Evolutionary conservation across 768 basidiomycete genomes (phyloP), one percentile per base, ranked within the genome.

Genomic region (Suillus occidentalis): DNA sequence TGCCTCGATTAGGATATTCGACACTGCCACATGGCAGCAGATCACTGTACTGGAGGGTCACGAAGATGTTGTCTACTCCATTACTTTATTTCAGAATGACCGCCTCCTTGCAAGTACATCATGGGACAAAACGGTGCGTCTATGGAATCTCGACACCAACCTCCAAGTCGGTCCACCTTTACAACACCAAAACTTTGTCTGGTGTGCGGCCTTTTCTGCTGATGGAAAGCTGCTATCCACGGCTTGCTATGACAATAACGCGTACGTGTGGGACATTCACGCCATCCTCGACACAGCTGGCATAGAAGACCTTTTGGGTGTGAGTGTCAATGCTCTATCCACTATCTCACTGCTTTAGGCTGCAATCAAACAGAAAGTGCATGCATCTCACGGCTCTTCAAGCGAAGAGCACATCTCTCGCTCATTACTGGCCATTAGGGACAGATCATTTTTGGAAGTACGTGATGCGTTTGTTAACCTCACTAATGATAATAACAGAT

Each of bases 101-200:
- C 49, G 25, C 25, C 49, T 50, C 12, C 49, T 50, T 25, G 49
- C 25, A 3, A 50, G 49, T 50, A 7, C 49, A 50, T 50, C 49
- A 8, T 7, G 13, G 39, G 39, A 68, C 22, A 0, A 22, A 13
- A 67, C 55, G 6, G 37, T 53, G 1, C 40, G 56, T n/a, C 52
- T 68, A 2, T 68, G 67, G 67, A 42, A 67, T 34, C 31, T 62
- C 4, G 22, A 25, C 36, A 65, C 31, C 0, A 39, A 31, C 42
- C 5, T 39, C 10, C 31, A 36, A 22, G 49, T 67, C 20, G 28
- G 40, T n/a, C 10, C 39, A n/a, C 45, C 50, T 4, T 31, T 67
- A 16, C 16, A 52, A 13, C 28, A 53, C 9, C 4, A 20, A 31
- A 2, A 18, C 0, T 0, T 5, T 0, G 52, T 53, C 18, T 0